Base-by-base conservation (phyloP, 495 filamentous ascomycete species). In the Rhizodiscina lignyota region DNA sequence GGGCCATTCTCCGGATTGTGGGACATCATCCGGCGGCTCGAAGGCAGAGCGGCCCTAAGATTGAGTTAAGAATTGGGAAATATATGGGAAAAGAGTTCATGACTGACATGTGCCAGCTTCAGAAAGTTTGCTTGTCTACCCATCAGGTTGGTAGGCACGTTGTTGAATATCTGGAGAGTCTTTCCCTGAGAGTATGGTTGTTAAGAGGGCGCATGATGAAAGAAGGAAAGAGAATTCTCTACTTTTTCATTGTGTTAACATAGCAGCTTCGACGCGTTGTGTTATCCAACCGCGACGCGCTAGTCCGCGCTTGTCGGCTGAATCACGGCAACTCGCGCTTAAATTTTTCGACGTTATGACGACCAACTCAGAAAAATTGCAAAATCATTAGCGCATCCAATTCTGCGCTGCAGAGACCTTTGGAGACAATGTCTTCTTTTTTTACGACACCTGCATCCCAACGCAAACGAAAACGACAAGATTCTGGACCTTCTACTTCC, bases 401-500 rank as follows among this genome's bases (percentile, higher is more conserved):
- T 13, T 8, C 24, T 27, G n/a, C 13, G 24, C 8, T 27, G 13
- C 8, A 27, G 24, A 8, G 6, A 13, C 24, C 24, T 8, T 27
- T 8, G 13, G 13, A 13, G 24, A 27, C 24, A 27, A 60, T 60
- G 55, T 58, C 55, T 20, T 56, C 56, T 36, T 60, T 60, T 38
- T 60, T 60, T 41, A 58, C 56, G 13, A 39, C 46, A 12, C 56
- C 56, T 2, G 56, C 56, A 1, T 60, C 56, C 32, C 55, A 58
- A 37, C 39, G 43, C 30, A 60, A 60, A 48, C 42, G 56, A n/a
- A 60, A 60, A 36, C 42, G 56, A 26, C n/a, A 44, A 10, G 49
- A 58, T 24, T 15, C 34, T 10, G 13, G 41, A 1, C 30, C 48
- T 1, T 13, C 37, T 1, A 32, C 29, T 21, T 4, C 39, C 4